Percentiles rank a stretch among this genome's conserved stretches.
Evolutionary conservation across 306 rosid genomes (phyloP).

Genomic region (Castanopsis chinensis): DNA sequence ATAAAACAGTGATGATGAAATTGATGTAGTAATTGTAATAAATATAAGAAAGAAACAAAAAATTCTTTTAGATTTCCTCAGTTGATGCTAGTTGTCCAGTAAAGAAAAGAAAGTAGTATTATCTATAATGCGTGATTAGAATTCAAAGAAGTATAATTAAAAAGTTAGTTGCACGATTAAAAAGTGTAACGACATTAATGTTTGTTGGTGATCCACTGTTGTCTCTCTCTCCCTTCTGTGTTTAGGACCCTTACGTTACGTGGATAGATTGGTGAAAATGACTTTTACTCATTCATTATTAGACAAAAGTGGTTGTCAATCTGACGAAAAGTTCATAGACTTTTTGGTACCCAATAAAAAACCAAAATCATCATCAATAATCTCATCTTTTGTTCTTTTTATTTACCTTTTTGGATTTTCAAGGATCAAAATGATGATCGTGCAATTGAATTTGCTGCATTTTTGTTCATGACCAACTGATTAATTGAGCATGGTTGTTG

Average conservation of each 20-base stretch:
- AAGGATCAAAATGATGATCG: constrained; percentile 22
- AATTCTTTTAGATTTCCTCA: neutral
- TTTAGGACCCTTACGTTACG: neutral
- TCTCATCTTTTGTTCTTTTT: constrained; percentile 14
- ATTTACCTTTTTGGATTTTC: constrained; percentile 20
- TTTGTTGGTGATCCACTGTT: constrained; percentile 1
- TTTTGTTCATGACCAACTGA: neutral
- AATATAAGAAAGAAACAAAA: no score
- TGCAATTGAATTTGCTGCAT: constrained; percentile 28
- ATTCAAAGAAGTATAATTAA: constrained; percentile 42
- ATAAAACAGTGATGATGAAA: no score
- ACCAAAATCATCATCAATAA: constrained; percentile 30
- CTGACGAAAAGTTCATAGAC: constrained; percentile 37
- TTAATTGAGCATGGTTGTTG: neutral
- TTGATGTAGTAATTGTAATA: no score
- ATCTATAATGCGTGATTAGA: constrained; percentile 24
- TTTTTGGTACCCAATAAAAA: constrained; percentile 29
- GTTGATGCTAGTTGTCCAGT: constrained; percentile 30
- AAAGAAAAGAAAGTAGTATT: constrained; percentile 19
- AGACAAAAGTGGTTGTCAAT: constrained; percentile 39
- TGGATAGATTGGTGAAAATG: constrained; percentile 33
- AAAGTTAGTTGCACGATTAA: constrained; percentile 17
- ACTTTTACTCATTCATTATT: constrained; percentile 15
- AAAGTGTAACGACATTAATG: neutral
- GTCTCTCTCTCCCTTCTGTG: neutral